These are phyloP conservation scores for Cladophialophora exuberans DNA, from an alignment of 2,329 filamentous ascomycete species.

Conservation along the genomic window DNA sequence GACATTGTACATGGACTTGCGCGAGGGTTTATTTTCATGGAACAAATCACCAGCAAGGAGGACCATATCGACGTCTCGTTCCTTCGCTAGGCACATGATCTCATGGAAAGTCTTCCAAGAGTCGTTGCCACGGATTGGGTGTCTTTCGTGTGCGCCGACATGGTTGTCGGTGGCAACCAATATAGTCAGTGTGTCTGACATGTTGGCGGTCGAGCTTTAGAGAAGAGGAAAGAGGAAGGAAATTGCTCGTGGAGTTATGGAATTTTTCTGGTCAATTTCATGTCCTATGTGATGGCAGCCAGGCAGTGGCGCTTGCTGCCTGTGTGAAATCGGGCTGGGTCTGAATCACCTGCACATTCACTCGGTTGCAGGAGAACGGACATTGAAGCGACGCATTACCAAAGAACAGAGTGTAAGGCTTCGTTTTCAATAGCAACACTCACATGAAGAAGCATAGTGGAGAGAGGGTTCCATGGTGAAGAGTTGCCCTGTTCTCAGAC, in stretches of 20 bases:
- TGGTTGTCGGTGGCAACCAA: constrained; percentile 95
- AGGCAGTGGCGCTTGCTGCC: too few species aligned
- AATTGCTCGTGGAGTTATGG: background rate
- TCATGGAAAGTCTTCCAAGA: constrained; percentile 97
- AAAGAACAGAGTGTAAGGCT: too few species aligned
- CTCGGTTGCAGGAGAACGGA: too few species aligned
- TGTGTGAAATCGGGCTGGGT: too few species aligned
- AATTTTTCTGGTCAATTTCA: too few species aligned
- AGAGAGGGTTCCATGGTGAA: too few species aligned
- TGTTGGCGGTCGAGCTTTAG: constrained; percentile 37
- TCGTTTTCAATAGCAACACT: too few species aligned
- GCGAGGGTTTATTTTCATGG: constrained; percentile 95
- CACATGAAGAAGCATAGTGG: too few species aligned
- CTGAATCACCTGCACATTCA: too few species aligned
- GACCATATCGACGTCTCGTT: constrained; percentile 95
- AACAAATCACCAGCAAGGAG: constrained; percentile 93
- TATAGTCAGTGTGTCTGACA: constrained; percentile 86
- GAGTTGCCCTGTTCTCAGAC: too few species aligned
- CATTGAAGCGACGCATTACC: too few species aligned
- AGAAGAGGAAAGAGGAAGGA: constrained; percentile 7
- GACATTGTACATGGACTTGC: constrained; percentile 95
- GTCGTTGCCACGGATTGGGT: constrained; percentile 92
- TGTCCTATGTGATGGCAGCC: too few species aligned
- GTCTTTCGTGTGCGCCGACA: constrained; percentile 93
- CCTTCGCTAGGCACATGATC: constrained; percentile 84